These are phyloP conservation scores for Sphaerulina musiva DNA, from an alignment of 2,329 filamentous ascomycete species.

Conservation along the genomic window DNA sequence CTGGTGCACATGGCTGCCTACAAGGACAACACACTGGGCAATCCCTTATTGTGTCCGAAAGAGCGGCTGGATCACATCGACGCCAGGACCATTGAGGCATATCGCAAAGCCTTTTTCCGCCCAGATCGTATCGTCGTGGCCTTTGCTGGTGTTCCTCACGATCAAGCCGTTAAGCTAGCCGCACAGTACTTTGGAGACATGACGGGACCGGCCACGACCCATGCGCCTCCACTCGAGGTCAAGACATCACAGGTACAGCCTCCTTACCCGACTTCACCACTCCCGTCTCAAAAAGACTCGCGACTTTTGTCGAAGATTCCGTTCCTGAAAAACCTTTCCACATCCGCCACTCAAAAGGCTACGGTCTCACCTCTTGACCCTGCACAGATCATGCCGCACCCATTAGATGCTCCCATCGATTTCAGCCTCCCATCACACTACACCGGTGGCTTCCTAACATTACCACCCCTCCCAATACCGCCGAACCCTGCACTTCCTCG, in stretches of 20 bases:
- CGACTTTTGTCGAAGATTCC: slow-evolving; percentile 75
- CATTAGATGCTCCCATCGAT: slow-evolving; percentile 46
- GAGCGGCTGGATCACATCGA: slow-evolving; percentile 74
- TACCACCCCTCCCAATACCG: slow-evolving; percentile 72
- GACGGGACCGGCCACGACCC: slow-evolving; percentile 38
- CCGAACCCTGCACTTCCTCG: slow-evolving; percentile 69
- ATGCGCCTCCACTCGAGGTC: slow-evolving; percentile 18
- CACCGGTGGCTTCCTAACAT: slow-evolving; percentile 85
- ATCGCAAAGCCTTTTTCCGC: slow-evolving; percentile 75
- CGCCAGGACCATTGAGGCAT: slow-evolving; percentile 64
- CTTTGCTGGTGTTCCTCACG: slow-evolving; percentile 84
- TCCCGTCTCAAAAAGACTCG: slow-evolving; percentile 50
- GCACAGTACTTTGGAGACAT: slow-evolving; percentile 91
- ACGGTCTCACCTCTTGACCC: slow-evolving; percentile 51
- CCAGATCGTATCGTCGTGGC: slow-evolving; percentile 91
- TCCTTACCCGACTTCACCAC: slow-evolving; percentile 27
- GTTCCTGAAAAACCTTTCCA: slow-evolving; percentile 83
- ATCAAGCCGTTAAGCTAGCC: slow-evolving; percentile 68
- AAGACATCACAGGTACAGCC: slow-evolving; percentile 28
- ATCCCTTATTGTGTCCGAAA: slow-evolving; percentile 83
- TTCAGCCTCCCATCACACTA: slow-evolving; percentile 67
- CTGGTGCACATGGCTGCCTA: slow-evolving; percentile 92
- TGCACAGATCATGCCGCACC: slow-evolving; percentile 38
- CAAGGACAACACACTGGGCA: slow-evolving; percentile 91
- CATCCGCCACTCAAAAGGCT: slow-evolving; percentile 59